Conservation (phyloP, 108 stramenopile species). For the Mediolabrus comicus region DNA sequence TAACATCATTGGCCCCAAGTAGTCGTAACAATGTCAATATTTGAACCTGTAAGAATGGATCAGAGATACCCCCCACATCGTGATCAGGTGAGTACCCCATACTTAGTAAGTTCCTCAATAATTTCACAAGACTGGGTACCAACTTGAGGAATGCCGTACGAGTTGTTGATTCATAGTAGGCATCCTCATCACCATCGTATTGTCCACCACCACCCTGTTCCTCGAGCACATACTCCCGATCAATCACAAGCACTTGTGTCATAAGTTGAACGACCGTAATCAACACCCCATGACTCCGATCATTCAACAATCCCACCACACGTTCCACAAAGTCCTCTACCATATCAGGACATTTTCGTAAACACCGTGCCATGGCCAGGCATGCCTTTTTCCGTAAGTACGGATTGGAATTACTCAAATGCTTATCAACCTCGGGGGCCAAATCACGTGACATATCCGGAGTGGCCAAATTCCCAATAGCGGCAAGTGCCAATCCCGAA, state of each 20-base stretch:
- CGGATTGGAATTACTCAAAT: slow-evolving; percentile 75
- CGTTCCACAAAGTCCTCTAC: slow-evolving; percentile 95
- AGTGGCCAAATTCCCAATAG: slow-evolving; percentile 97
- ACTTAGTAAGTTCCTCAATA: slow-evolving; percentile 90
- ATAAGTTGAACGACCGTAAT: slow-evolving; percentile 95
- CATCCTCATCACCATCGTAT: slow-evolving; percentile 43
- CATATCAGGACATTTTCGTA: slow-evolving; percentile 94
- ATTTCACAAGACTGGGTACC: slow-evolving; percentile 90
- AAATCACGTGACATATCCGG: slow-evolving; percentile 95
- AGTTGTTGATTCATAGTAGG: slow-evolving; percentile 55
- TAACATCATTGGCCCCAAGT: slow-evolving; percentile 78
- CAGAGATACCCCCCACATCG: slow-evolving; percentile 93
- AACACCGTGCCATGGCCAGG: slow-evolving; percentile 90
- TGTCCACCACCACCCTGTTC: slow-evolving; percentile 34
- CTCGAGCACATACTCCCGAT: slow-evolving; percentile 62
- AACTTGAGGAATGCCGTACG: slow-evolving; percentile 72
- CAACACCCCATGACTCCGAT: slow-evolving; percentile 95
- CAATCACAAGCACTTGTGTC: slow-evolving; percentile 84
- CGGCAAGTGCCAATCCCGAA: slow-evolving; percentile 92
- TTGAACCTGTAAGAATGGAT: slow-evolving; percentile 96
- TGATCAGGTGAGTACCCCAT: slow-evolving; percentile 96
- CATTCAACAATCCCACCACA: slow-evolving; percentile 86
- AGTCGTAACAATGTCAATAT: slow-evolving; percentile 88
- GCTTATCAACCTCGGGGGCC: slow-evolving; percentile 94
- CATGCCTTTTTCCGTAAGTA: slow-evolving; percentile 98